A percentile compares a stretch with the other conserved stretches of the same genome.
Conservation (phyloP, 352 stramenopile species). For the Ophiocytium majus region DNA sequence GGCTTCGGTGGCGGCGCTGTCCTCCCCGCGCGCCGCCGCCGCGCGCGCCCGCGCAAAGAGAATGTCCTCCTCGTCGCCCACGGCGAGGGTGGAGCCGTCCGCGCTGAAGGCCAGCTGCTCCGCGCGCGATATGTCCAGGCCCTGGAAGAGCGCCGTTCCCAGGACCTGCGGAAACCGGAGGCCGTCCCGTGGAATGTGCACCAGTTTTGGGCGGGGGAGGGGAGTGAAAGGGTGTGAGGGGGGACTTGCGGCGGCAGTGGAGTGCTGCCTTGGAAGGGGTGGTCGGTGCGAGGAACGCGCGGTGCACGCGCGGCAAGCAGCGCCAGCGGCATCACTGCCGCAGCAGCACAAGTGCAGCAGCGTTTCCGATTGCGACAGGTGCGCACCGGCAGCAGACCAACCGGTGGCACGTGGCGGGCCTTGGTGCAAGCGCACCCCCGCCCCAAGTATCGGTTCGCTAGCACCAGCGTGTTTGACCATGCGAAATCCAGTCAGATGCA, state of each 20-base stretch:
- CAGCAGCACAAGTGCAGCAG: too few species aligned
- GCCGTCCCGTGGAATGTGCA: background rate
- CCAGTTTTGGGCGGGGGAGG: slow-evolving; percentile 1
- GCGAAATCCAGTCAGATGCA: too few species aligned
- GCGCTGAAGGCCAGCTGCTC: slow-evolving; percentile 27
- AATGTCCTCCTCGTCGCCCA: slow-evolving; percentile 26
- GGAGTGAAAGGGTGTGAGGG: background rate
- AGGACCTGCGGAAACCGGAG: slow-evolving; percentile 15
- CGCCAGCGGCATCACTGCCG: too few species aligned
- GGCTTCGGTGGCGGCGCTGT: background rate
- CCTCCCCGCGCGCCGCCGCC: background rate
- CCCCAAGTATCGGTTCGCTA: too few species aligned
- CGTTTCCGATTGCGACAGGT: too few species aligned
- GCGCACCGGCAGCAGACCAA: too few species aligned
- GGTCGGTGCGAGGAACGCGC: too few species aligned
- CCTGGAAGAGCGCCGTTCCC: slow-evolving; percentile 4
- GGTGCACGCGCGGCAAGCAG: too few species aligned
- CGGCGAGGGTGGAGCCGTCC: slow-evolving; percentile 28
- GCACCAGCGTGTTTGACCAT: too few species aligned
- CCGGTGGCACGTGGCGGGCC: too few species aligned
- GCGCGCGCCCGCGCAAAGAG: background rate
- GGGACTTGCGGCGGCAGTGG: background rate
- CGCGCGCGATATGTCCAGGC: slow-evolving; percentile 31
- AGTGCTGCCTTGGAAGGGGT: background rate
- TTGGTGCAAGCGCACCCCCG: too few species aligned